phyloP scores from a whole-genome alignment of 371 early-diverging fungal genomes.

The Mortierella sp. region DNA sequence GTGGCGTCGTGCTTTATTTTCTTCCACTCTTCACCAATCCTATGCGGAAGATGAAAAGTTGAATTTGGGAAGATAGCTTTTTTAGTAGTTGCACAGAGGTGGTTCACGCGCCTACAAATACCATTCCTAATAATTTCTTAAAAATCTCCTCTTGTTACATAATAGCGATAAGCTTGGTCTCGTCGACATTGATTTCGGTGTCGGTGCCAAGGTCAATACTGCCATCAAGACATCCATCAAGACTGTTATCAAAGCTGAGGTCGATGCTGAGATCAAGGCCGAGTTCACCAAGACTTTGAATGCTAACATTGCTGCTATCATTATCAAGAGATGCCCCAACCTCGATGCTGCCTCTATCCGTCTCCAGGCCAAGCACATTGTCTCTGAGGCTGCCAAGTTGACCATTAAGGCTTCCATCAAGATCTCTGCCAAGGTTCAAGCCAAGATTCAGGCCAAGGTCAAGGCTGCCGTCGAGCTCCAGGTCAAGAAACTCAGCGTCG shows the following conservation, averaged over 20 bases:
- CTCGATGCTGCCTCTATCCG: constrained; percentile 49
- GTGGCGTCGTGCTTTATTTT: no score
- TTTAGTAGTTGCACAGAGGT: no score
- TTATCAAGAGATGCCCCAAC: constrained; percentile 50
- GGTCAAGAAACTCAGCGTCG: constrained; percentile 51
- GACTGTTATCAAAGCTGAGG: constrained; percentile 54
- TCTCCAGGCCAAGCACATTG: constrained; percentile 45
- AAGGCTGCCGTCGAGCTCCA: constrained; percentile 45
- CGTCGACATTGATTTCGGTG: constrained; percentile 39
- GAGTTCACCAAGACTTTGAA: constrained; percentile 43
- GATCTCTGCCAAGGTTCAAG: constrained; percentile 36
- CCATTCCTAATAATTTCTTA: no score
- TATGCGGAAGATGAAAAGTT: no score
- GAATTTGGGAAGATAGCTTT: no score
- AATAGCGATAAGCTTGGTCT: constrained; percentile 41
- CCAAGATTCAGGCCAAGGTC: constrained; percentile 37
- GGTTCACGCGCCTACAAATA: no score
- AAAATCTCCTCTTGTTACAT: no score
- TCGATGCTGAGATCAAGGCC: constrained; percentile 49
- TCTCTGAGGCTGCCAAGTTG: constrained; percentile 40
- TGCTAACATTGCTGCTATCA: constrained; percentile 39
- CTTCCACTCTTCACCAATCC: no score
- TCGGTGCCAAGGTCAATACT: constrained; percentile 38
- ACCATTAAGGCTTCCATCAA: constrained; percentile 50
- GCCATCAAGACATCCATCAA: constrained; percentile 42